Conservation (phyloP, 2,329 filamentous ascomycete genomes). For the Colletotrichum kahawae region DNA sequence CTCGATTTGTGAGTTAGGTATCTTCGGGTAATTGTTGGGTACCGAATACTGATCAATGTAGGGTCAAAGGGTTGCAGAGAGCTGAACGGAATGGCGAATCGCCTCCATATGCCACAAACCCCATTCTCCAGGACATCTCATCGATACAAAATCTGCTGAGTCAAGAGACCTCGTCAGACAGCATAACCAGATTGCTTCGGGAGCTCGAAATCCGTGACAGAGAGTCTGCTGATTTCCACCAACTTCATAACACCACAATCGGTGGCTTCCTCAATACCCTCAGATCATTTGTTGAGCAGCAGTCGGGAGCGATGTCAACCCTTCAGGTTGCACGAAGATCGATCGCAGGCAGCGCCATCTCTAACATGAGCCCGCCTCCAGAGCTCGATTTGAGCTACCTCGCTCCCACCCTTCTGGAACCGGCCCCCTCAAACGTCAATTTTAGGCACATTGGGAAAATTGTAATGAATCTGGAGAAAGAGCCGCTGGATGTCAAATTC, state of each 20-base stretch:
- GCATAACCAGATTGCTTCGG: background rate
- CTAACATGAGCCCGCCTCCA: background rate
- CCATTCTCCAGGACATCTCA: slow-evolving; percentile 5
- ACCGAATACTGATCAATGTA: background rate
- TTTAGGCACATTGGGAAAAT: slow-evolving; percentile 7
- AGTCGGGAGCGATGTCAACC: background rate
- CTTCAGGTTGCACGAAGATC: background rate
- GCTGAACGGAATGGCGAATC: slow-evolving; percentile 12
- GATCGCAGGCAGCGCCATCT: background rate
- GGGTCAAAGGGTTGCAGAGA: background rate
- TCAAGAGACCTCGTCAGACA: background rate
- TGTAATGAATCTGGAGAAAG: slow-evolving; percentile 12
- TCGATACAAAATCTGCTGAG: background rate
- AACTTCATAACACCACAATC: background rate
- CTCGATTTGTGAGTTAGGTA: slow-evolving; percentile 2
- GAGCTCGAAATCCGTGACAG: background rate
- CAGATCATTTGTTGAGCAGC: background rate
- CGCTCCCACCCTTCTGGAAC: background rate
- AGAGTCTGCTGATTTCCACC: background rate
- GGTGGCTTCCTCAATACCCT: background rate
- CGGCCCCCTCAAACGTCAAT: background rate
- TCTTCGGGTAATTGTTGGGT: background rate
- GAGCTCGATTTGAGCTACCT: background rate
- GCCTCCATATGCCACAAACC: slow-evolving; percentile 9
- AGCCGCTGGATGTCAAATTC: slow-evolving; percentile 10